Percentiles rank a stretch among this genome's conserved stretches.
Conservation (phyloP, 2,329 filamentous ascomycete species). For the Juglanconis sp. region DNA sequence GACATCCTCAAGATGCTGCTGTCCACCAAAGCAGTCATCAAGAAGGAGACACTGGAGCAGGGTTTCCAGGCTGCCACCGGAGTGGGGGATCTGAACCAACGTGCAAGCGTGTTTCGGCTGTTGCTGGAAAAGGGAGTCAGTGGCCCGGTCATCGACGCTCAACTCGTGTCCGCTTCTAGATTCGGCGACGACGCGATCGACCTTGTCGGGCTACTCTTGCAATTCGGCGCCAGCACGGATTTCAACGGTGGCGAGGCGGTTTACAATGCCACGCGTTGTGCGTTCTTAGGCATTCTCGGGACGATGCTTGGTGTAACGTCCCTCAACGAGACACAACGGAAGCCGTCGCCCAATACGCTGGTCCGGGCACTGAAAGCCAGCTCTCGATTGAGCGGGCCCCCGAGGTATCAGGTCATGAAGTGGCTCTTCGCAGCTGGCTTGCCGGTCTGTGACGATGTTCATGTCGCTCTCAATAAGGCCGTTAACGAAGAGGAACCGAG, state of each 20-base stretch:
- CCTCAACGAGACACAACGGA: conserved; percentile 39
- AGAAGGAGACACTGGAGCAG: conserved; percentile 41
- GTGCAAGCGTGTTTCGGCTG: conserved; percentile 48
- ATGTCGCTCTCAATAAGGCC: conserved; percentile 48
- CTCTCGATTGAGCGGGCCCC: conserved; percentile 48
- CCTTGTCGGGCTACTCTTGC: conserved; percentile 48
- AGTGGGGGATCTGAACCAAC: conserved; percentile 45
- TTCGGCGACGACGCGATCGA: conserved; percentile 47
- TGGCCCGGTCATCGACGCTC: conserved; percentile 49
- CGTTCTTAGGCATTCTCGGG: conserved; percentile 47
- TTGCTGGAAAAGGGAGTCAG: conserved; percentile 48
- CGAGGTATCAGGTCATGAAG: conserved; percentile 44
- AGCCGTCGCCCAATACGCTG: conserved; percentile 45
- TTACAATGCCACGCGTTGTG: conserved; percentile 50
- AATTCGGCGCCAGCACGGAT: conserved; percentile 52
- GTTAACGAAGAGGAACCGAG: conserved; percentile 53
- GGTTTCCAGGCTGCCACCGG: conserved; percentile 56
- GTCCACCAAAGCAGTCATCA: conserved; percentile 35
- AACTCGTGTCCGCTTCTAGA: conserved; percentile 51
- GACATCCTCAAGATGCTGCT: conserved; percentile 51
- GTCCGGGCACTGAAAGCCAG: conserved; percentile 50
- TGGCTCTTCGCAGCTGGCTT: conserved; percentile 53
- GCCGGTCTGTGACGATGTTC: conserved; percentile 44
- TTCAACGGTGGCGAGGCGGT: conserved; percentile 54
- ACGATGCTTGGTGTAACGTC: conserved; percentile 48